These are phyloP conservation scores for Laguncularia racemosa DNA, from an alignment of 345 rosid species.

Conservation along the genomic window DNA sequence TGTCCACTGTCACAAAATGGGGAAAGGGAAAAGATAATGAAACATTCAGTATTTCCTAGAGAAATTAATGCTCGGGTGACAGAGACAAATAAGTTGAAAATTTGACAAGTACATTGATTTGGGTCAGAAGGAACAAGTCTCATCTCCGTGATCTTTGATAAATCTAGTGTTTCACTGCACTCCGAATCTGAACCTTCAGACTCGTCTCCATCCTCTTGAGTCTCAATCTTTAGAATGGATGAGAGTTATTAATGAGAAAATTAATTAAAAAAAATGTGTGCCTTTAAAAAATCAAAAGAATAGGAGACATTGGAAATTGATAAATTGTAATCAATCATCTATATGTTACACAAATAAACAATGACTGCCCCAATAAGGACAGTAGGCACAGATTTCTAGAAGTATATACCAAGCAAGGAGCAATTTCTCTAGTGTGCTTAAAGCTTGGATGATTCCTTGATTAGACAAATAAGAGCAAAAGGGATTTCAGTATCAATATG, in stretches of 20 bases:
- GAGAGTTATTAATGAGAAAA: constrained; percentile 1
- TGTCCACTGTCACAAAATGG: constrained; percentile 54
- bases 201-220: constrained; percentile 50
- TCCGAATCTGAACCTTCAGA: constrained; percentile 61
- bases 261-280: not conserved
- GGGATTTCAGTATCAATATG: too few species aligned
- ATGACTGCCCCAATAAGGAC: too few species aligned
- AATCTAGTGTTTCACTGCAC: constrained; percentile 36
- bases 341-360: too few species aligned
- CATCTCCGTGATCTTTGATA: constrained; percentile 74
- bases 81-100: not conserved
- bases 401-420: too few species aligned
- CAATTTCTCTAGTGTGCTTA: too few species aligned
- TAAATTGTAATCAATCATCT: not conserved
- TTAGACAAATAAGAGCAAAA: too few species aligned
- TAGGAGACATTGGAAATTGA: not conserved
- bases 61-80: too few species aligned
- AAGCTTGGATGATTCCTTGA: too few species aligned
- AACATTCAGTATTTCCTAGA: not conserved
- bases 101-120: constrained; percentile 39
- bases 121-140: constrained; percentile 91
- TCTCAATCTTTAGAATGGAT: constrained; percentile 54
- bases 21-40: constrained; percentile 2
- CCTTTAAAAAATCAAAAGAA: not conserved
- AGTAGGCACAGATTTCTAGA: too few species aligned